Evolutionary conservation across 805 yeast species (phyloP).

Genomic region (Maudiozyma bulderi): DNA sequence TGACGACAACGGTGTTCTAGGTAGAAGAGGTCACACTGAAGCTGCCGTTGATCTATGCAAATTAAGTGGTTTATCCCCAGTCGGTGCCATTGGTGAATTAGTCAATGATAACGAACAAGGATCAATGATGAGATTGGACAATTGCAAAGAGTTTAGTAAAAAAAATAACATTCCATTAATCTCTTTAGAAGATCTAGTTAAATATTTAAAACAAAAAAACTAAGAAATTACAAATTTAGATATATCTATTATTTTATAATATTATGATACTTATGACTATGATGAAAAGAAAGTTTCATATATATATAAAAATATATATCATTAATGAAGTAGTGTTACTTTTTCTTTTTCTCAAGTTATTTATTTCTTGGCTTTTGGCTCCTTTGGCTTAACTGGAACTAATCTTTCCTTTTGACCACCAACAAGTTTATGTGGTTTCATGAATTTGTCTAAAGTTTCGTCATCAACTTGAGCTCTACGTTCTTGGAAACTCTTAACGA

Average conservation of each 20-base stretch:
- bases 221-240: background rate
- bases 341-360: background rate
- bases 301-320: background rate
- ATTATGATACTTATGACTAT: too few relatives aligned
- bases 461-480: conserved; percentile 60
- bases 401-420: conserved; percentile 67
- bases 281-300: background rate
- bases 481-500: conserved; percentile 74
- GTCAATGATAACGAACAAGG: conserved; percentile 88
- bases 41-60: conserved; percentile 85
- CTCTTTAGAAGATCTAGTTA: conserved; percentile 65
- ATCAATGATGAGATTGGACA: conserved; percentile 85
- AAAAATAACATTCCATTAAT: conserved; percentile 57
- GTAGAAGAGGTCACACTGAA: conserved; percentile 93
- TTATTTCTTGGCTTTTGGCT: conserved; percentile 26
- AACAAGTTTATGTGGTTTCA: conserved; percentile 74
- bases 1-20: conserved; percentile 67
- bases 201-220: conserved; percentile 31
- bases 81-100: conserved; percentile 86
- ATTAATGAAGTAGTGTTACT: background rate
- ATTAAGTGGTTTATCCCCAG: conserved; percentile 71
- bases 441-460: conserved; percentile 52
- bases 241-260: background rate
- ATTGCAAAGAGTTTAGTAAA: conserved; percentile 64
- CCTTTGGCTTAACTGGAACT: conserved; percentile 56